These are phyloP conservation scores for Nemania sp. DNA, from an alignment of 2,329 filamentous ascomycete genomes.

Conservation along the genomic window DNA sequence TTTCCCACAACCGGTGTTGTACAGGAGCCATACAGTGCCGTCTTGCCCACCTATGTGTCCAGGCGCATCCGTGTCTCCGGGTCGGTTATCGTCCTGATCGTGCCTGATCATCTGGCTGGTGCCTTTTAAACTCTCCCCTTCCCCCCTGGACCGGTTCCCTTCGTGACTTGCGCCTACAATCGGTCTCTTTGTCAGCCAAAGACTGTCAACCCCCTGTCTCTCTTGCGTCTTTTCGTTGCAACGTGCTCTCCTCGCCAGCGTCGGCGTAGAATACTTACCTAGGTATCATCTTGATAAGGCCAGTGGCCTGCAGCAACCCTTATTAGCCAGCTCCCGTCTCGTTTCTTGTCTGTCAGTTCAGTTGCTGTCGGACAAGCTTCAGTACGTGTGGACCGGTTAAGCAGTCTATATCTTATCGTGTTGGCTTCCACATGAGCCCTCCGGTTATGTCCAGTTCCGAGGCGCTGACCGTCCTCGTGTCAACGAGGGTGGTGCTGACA, in stretches of 20 bases:
- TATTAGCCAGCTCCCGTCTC: neutral
- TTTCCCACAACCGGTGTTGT: too few relatives aligned
- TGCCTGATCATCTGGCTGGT: too few relatives aligned
- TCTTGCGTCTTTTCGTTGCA: neutral
- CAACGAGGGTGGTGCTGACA: constrained; percentile 79
- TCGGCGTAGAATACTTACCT: too few relatives aligned
- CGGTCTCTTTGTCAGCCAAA: constrained; percentile 11
- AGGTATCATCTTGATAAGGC: constrained; percentile 7
- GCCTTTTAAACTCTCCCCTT: too few relatives aligned
- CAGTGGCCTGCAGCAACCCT: neutral
- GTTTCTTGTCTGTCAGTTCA: neutral
- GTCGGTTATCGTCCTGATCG: too few relatives aligned
- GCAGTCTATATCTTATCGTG: too few relatives aligned
- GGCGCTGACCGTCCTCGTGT: constrained; percentile 74
- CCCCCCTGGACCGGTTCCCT: too few relatives aligned
- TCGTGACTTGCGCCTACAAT: neutral
- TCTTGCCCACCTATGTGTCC: too few relatives aligned
- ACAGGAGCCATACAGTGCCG: too few relatives aligned
- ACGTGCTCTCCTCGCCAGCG: neutral
- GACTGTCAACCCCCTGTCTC: neutral
- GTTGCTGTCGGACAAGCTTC: neutral
- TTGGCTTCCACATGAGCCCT: constrained; percentile 26
- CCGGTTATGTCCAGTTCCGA: constrained; percentile 33
- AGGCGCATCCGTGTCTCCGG: too few relatives aligned
- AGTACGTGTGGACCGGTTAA: too few relatives aligned